These are phyloP conservation scores for Knufia fluminis DNA, from an alignment of 2,329 filamentous ascomycete genomes.

Conservation along the genomic window DNA sequence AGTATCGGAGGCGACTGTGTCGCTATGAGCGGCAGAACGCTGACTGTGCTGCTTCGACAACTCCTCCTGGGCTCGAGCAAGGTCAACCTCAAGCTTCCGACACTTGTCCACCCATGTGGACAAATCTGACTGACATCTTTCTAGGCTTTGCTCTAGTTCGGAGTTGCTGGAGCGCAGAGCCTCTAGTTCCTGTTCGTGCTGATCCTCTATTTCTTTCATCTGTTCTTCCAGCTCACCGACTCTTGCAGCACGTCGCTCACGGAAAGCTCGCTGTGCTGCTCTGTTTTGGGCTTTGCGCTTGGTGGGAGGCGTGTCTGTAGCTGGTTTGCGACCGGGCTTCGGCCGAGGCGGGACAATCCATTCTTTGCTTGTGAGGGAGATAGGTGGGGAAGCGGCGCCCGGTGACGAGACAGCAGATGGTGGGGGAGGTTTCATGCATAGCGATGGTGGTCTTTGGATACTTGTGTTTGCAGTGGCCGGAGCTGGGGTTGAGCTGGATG, in stretches of 20 bases:
- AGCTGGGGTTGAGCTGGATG: constrained; percentile 31
- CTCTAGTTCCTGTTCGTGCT: constrained; percentile 34
- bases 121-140: constrained; percentile 50
- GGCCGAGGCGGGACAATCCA: constrained; percentile 77
- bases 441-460: constrained; percentile 16
- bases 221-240: constrained; percentile 58
- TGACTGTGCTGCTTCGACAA: constrained; percentile 35
- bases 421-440: constrained; percentile 20
- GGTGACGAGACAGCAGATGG: constrained; percentile 23
- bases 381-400: constrained; percentile 30
- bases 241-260: constrained; percentile 74
- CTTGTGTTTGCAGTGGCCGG: constrained; percentile 30
- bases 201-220: constrained; percentile 40
- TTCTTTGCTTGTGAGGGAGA: constrained; percentile 66
- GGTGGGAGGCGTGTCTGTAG: constrained; percentile 82
- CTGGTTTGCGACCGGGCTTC: constrained; percentile 87
- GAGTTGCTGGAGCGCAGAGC: constrained; percentile 48
- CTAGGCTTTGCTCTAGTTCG: constrained; percentile 55
- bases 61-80: constrained; percentile 26
- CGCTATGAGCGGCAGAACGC: constrained; percentile 33
- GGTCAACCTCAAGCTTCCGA: constrained; percentile 53
- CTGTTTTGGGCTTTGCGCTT: constrained; percentile 94
- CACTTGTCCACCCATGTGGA: constrained; percentile 45
- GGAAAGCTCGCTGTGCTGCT: constrained; percentile 80
- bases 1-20: constrained; percentile 24